These are phyloP conservation scores for Tolypocladium album DNA, from an alignment of 2,329 filamentous ascomycete species.

Conservation along the genomic window DNA sequence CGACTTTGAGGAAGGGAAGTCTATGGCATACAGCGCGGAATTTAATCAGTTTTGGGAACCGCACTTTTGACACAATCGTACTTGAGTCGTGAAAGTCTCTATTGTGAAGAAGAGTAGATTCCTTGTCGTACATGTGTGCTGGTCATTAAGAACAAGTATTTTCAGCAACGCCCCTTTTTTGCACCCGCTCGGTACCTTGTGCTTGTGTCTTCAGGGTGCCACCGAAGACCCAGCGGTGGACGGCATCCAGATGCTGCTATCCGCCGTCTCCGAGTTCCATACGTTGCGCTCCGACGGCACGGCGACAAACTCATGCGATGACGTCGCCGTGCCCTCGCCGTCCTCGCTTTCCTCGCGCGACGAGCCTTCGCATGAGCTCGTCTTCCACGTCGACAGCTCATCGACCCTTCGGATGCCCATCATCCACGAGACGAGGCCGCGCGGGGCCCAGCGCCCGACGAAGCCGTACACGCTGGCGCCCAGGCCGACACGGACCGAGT, in stretches of 20 bases:
- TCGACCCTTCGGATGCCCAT: slow-evolving; percentile 64
- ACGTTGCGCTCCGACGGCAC: slow-evolving; percentile 32
- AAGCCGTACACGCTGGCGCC: slow-evolving; percentile 78
- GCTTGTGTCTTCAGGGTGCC: background rate
- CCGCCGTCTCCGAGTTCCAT: slow-evolving; percentile 28
- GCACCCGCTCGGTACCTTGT: background rate
- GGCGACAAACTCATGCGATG: slow-evolving; percentile 37
- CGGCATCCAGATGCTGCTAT: slow-evolving; percentile 34
- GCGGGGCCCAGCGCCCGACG: slow-evolving; percentile 71
- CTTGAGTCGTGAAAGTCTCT: background rate
- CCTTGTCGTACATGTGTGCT: background rate
- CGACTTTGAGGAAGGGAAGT: background rate
- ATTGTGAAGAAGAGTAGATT: background rate
- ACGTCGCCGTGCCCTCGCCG: slow-evolving; percentile 15
- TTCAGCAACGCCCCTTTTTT: background rate
- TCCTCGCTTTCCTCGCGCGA: slow-evolving; percentile 25
- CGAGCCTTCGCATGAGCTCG: slow-evolving; percentile 26
- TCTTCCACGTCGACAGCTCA: slow-evolving; percentile 44
- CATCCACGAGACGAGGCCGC: slow-evolving; percentile 80
- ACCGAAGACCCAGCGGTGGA: slow-evolving; percentile 12
- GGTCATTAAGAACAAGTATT: background rate
- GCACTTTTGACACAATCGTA: background rate
- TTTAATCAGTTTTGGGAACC: background rate
- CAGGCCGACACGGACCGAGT: slow-evolving; percentile 68
- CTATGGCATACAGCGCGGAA: background rate